phyloP scores from a whole-genome alignment of 2,329 filamentous ascomycete genomes.

The Blastomyces percursus region DNA sequence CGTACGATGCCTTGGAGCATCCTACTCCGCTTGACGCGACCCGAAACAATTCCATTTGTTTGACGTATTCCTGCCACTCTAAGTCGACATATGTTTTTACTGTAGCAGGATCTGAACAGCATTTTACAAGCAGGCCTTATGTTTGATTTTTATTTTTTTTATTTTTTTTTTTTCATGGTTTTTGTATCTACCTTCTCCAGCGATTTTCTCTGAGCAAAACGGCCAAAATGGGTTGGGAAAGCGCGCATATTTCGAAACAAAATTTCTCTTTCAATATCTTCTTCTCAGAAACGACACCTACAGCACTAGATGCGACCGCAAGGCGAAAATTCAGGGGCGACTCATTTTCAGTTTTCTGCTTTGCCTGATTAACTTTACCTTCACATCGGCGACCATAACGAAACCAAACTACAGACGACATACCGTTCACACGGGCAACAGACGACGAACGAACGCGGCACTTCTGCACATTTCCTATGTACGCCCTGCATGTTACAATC shows the following conservation, averaged over 20 bases:
- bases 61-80: conserved; percentile 6
- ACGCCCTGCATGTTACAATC: not conserved
- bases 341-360: conserved; percentile 1
- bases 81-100: conserved; percentile 1
- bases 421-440: conserved; percentile 11
- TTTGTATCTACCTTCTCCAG: conserved; percentile 7
- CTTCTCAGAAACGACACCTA: conserved; percentile 16
- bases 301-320: conserved; percentile 7
- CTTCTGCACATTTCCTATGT: not conserved
- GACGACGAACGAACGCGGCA: not conserved
- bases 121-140: conserved; percentile 15
- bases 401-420: not conserved
- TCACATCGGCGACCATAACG: not conserved
- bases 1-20: conserved; percentile 8
- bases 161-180: conserved; percentile 12
- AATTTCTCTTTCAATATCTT: conserved; percentile 8
- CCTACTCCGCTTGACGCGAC: conserved; percentile 8
- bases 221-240: not conserved
- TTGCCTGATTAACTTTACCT: not conserved
- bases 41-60: conserved; percentile 13
- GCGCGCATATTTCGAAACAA: conserved; percentile 1
- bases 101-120: conserved; percentile 19
- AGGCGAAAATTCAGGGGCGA: conserved; percentile 2
- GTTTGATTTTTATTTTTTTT: conserved; percentile 16
- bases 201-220: not conserved